phyloP scores from a whole-genome alignment of 768 basidiomycete genomes.

The Rubroboletus satanas region DNA sequence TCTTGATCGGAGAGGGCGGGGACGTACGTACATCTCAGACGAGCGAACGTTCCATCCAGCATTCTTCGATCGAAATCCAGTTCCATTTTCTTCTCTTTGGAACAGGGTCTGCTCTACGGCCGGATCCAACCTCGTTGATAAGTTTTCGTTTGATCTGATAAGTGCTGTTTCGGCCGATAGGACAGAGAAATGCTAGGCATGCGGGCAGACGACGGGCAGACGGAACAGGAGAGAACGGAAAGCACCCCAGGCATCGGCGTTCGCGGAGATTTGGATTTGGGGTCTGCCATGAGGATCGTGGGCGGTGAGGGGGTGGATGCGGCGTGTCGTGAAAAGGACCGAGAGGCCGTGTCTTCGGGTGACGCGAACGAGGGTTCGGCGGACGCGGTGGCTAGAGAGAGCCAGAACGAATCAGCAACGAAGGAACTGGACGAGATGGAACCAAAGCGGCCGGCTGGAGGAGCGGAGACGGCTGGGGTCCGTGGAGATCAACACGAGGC shows the following conservation, averaged over 20 bases:
- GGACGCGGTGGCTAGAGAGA: not conserved
- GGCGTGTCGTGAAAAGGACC: constrained; percentile 21
- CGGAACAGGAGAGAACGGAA: not conserved
- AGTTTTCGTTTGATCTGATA: constrained; percentile 1
- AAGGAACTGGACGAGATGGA: not conserved
- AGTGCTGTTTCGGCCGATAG: constrained; percentile 4
- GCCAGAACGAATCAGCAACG: constrained; percentile 7
- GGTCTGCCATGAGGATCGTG: constrained; percentile 24
- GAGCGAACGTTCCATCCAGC: not conserved
- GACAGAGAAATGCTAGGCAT: constrained; percentile 1
- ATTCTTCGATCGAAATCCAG: not conserved
- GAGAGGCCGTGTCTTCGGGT: constrained; percentile 21
- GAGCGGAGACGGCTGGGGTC: constrained; percentile 16
- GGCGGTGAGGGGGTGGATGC: constrained; percentile 19
- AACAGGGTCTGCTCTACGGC: not conserved
- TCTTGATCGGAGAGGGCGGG: constrained; percentile 11
- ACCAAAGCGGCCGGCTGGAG: constrained; percentile 6
- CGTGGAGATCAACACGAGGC: constrained; percentile 29
- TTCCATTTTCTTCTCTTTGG: not conserved
- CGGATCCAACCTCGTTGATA: not conserved
- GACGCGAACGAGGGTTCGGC: constrained; percentile 15
- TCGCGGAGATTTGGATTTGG: constrained; percentile 24
- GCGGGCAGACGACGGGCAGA: not conserved
- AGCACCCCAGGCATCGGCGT: constrained; percentile 3
- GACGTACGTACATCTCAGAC: not conserved